Conservation (phyloP, 208 protist genomes). For the Herpetomonas tarakana region DNA sequence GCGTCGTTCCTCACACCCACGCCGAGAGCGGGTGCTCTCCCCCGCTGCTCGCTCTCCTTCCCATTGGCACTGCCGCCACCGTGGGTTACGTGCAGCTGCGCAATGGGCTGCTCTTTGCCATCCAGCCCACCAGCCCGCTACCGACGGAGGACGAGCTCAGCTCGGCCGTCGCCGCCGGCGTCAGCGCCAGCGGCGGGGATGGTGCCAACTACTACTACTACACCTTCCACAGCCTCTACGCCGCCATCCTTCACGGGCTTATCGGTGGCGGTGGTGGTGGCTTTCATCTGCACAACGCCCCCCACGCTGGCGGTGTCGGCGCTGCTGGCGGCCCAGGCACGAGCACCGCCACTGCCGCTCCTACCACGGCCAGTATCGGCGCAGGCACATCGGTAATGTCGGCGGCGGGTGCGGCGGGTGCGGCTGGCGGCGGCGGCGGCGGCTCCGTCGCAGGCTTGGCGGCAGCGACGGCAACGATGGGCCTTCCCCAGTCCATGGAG, state of each 20-base stretch:
- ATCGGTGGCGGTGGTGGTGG: neutral
- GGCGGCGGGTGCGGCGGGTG: constrained; percentile 3
- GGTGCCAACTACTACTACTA: neutral
- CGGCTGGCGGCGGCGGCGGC: constrained; percentile 4
- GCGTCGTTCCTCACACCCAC: no score
- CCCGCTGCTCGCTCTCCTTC: no score
- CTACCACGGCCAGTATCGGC: neutral
- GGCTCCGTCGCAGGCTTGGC: neutral
- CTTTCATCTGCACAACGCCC: no score
- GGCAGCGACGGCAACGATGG: neutral
- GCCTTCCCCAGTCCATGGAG: constrained; percentile 35
- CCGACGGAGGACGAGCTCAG: constrained; percentile 17
- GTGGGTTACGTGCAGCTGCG: constrained; percentile 73
- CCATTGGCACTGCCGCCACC: no score
- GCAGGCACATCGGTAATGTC: neutral
- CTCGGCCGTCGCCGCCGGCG: constrained; percentile 9
- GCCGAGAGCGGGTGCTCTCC: no score
- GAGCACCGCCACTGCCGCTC: neutral
- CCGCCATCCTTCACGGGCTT: neutral
- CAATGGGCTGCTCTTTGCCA: constrained; percentile 70
- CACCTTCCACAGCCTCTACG: neutral
- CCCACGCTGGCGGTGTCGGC: no score
- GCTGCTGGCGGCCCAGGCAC: neutral
- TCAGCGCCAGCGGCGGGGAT: neutral
- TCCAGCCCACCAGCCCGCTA: constrained; percentile 65